Percentiles rank a stretch among this genome's conserved stretches.
Evolutionary conservation across 108 stramenopile species (phyloP).

Genomic region (Nannochloropsis salina): DNA sequence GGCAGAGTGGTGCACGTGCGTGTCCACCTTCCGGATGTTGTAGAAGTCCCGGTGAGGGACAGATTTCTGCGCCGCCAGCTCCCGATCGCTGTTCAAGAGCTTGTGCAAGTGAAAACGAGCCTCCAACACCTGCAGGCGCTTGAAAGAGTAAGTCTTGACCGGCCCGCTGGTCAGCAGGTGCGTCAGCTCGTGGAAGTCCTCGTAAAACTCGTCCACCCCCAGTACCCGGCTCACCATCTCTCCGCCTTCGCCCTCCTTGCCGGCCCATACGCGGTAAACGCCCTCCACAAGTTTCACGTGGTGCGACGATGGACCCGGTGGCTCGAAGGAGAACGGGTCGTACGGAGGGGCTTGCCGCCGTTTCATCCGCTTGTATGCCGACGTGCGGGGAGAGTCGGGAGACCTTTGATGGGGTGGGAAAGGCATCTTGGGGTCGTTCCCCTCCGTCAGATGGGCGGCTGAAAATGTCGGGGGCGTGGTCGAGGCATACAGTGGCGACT

Average conservation of each 20-base stretch:
- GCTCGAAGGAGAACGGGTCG: constrained; percentile 1
- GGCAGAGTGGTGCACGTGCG: constrained; percentile 95
- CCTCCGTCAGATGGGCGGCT: too few relatives aligned
- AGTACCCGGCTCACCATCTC: background rate
- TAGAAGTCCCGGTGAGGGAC: constrained; percentile 84
- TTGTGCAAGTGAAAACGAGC: constrained; percentile 57
- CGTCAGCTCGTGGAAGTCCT: constrained; percentile 24
- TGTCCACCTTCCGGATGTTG: constrained; percentile 95
- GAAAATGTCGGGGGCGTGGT: background rate
- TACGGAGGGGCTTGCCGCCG: background rate
- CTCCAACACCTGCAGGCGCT: constrained; percentile 54
- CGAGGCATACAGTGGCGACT: background rate
- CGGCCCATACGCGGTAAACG: background rate
- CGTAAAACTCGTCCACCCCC: constrained; percentile 31
- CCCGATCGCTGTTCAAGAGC: constrained; percentile 53
- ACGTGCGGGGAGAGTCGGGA: background rate
- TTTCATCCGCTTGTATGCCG: constrained; percentile 8
- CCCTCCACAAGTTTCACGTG: background rate
- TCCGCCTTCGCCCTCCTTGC: constrained; percentile 18
- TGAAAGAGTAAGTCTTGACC: constrained; percentile 32
- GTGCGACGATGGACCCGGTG: background rate
- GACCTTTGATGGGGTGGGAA: background rate
- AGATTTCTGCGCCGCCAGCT: constrained; percentile 68
- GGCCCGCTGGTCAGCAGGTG: constrained; percentile 29
- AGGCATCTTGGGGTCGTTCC: background rate